Evolutionary conservation across 257 asterid genomes (phyloP).

Genomic region (Solanum chilense): DNA sequence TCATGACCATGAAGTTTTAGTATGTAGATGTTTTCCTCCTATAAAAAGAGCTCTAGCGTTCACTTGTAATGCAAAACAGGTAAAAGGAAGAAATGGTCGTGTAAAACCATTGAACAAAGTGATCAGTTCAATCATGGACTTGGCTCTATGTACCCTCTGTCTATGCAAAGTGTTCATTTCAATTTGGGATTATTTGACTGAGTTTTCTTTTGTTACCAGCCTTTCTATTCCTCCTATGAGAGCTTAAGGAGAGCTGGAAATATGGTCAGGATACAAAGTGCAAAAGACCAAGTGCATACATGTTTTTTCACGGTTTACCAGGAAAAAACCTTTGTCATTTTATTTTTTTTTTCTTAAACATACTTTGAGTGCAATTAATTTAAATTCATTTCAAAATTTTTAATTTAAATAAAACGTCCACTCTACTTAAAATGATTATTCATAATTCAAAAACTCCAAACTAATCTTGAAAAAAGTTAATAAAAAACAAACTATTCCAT

Average conservation of each 20-base stretch:
- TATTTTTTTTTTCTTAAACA: too few species aligned
- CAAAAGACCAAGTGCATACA: background rate
- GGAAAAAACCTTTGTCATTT: too few species aligned
- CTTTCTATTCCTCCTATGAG: background rate
- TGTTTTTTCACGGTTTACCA: too few species aligned
- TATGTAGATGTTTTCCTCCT: background rate
- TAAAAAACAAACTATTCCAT: too few species aligned
- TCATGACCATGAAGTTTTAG: background rate
- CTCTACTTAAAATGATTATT: background rate
- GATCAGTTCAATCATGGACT: background rate
- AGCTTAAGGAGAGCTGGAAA: background rate
- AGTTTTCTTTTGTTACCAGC: background rate
- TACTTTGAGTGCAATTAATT: too few species aligned
- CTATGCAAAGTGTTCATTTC: background rate
- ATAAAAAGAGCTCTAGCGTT: background rate
- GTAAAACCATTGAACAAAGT: background rate
- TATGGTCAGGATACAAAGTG: background rate
- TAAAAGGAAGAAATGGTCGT: background rate
- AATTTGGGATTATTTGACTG: background rate
- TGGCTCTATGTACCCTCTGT: background rate
- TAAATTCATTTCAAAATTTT: too few species aligned
- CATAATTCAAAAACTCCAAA: background rate
- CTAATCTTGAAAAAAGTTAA: too few species aligned
- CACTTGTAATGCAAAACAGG: background rate
- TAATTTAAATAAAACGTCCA: too few species aligned